Evolutionary conservation across 129 eudicot genomes (phyloP), one percentile per base, ranked within the genome.

Genomic region (Glebionis coronaria): DNA sequence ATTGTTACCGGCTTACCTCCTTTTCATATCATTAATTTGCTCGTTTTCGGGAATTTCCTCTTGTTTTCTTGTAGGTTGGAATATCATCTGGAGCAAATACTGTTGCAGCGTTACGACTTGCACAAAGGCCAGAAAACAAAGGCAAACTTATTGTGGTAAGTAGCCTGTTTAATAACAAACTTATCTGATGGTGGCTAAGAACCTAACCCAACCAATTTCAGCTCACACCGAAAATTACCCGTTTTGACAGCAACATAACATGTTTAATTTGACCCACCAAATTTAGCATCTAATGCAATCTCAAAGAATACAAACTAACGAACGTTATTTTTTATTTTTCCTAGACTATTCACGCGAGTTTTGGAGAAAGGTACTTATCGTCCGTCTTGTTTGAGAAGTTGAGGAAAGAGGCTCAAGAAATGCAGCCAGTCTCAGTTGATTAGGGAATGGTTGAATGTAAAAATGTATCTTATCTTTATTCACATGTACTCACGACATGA

Each of bases 11-110:
- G n/a, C n/a, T n/a, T 4, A 7, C 53, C 12, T 5, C 23, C 13
- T 40, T 55, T 23, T 44, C 15, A 12, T 16, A 15, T 35, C 46
- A 38, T 21, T 63, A 64, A 14, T 55, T 59, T 40, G 65, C 46
- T 19, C n/a, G 42, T 45, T 10, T 8, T 45, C 55, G 40, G 42
- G 44, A 16, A 35, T 68, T 11, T 61, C 18, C 46, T 23, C 18
- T 44, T 56, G 65, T 56, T 44, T 56, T 56, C 19, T 55, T 28
- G 65, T 61, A 88, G 98, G 98, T 93, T 50, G 98, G 98, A 44
- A 93, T 93, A 71, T 93, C 98, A 55, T 93, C 98, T 2, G 98
- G 98, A 29, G 98, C 97, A n/a, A 88, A 88, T 70, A 93, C 97
- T 46, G 95, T 93, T 62, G 98, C 98, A 13, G 95, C 98, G 12